Conservation (phyloP, 345 rosid species). For the Populus davidiana region DNA sequence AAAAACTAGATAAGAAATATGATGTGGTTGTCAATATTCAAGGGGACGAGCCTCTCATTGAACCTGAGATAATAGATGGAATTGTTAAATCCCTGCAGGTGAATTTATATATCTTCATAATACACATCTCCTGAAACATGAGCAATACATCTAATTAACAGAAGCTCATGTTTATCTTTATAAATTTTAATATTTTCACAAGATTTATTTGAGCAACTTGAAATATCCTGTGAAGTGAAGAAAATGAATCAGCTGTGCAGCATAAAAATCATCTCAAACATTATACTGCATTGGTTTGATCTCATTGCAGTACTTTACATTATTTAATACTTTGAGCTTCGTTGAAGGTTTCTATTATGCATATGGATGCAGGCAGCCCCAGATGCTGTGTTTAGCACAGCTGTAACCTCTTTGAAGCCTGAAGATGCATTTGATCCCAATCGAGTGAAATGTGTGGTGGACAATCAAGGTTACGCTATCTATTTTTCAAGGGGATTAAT, state of each 20-base stretch:
- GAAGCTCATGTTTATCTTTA: neutral
- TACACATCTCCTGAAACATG: neutral
- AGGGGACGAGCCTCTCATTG: slow-evolving; percentile 94
- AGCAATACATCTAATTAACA: neutral
- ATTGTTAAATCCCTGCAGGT: slow-evolving; percentile 94
- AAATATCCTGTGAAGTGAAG: neutral
- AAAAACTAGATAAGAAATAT: slow-evolving; percentile 76
- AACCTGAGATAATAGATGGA: slow-evolving; percentile 94
- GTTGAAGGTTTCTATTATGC: neutral
- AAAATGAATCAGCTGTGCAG: neutral
- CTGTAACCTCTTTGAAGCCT: slow-evolving; percentile 76
- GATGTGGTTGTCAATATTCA: slow-evolving; percentile 93
- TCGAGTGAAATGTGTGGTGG: slow-evolving; percentile 85
- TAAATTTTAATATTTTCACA: neutral
- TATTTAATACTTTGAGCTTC: neutral
- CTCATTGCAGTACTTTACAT: neutral
- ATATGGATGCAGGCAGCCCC: slow-evolving; percentile 58
- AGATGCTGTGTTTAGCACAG: slow-evolving; percentile 98
- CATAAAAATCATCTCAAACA: neutral
- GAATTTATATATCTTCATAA: neutral
- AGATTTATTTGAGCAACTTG: neutral
- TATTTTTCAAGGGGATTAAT: slow-evolving; percentile 89
- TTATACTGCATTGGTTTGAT: neutral
- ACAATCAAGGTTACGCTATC: slow-evolving; percentile 80
- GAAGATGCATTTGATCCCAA: slow-evolving; percentile 93